Evolutionary conservation across 2,329 filamentous ascomycete genomes (phyloP), one percentile per base, ranked within the genome.

Genomic region (Fusarium vanettenii): DNA sequence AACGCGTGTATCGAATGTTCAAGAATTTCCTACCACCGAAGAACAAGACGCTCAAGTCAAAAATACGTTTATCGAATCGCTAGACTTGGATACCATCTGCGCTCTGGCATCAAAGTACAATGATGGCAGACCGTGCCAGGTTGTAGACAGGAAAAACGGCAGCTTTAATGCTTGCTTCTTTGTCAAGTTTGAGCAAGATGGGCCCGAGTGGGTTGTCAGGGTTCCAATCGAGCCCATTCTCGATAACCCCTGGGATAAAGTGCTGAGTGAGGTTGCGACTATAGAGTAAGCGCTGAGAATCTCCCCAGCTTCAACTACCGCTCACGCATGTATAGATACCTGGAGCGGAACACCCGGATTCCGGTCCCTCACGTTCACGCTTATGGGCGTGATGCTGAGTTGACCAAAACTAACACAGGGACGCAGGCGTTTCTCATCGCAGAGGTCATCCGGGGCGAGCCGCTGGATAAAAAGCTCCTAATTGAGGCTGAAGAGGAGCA

Each of bases 241-340:
- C 13, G 33, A 71, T 4, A 68, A 79, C 60, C 56, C 72, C 8
- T 79, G 76, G 79, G 61, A 66, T 20, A 80, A 81, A 67, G 35
- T 81, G 22, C 60, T 73, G 43, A 80, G 77, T 45, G 78, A 81
- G 60, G 76, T 79, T 11, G 61, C 75, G 4, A 80, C 78, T 4
- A 68, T 80, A 25, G 62, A 72, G 76, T 77, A 59, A 37, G 64
- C 63, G 16, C 41, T 60, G 20, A 29, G 35, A 41, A 27, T 37
- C n/a, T 45, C 55, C 31, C 33, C 27, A 64, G 16, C 64, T 33
- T 56, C 37, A 43, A 60, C 37, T 60, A 14, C 13, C 31, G 11
- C 65, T 66, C 25, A 71, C n/a, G 5, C 37, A 13, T 29, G 7
- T 9, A 29, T 9, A 79, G 78, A 56, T 79, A 77, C 57, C 61